Evolutionary conservation across 2,329 filamentous ascomycete genomes (phyloP).

Genomic region (Cercospora citrullina): DNA sequence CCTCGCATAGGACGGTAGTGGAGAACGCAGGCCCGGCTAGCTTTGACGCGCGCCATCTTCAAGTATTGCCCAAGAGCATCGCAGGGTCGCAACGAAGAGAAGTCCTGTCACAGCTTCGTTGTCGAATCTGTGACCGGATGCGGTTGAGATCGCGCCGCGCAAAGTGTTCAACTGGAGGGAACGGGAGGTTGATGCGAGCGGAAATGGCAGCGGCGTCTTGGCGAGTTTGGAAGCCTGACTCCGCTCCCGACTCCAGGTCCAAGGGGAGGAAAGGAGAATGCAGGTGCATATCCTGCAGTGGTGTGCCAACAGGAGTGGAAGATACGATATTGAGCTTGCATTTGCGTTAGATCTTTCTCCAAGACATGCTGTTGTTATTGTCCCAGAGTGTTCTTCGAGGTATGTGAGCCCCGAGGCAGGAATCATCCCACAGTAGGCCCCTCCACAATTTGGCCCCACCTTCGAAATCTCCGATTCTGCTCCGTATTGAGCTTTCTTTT

Average conservation of each 20-base stretch:
- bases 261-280: neutral
- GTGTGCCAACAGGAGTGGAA: neutral
- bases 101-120: neutral
- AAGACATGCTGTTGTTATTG: neutral
- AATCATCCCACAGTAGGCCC: neutral
- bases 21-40: neutral
- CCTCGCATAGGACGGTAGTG: neutral
- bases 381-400: neutral
- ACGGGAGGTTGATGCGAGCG: neutral
- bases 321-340: neutral
- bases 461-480: neutral
- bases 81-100: neutral
- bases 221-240: neutral
- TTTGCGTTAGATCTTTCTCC: neutral
- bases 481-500: neutral
- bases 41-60: neutral
- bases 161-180: neutral
- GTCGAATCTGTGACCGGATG: neutral
- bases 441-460: neutral
- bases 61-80: neutral
- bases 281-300: neutral
- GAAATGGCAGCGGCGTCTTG: neutral
- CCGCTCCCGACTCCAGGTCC: neutral
- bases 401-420: neutral
- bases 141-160: neutral